Conservation (phyloP, 2,329 filamentous ascomycete genomes). For the Tolypocladium nubicola region DNA sequence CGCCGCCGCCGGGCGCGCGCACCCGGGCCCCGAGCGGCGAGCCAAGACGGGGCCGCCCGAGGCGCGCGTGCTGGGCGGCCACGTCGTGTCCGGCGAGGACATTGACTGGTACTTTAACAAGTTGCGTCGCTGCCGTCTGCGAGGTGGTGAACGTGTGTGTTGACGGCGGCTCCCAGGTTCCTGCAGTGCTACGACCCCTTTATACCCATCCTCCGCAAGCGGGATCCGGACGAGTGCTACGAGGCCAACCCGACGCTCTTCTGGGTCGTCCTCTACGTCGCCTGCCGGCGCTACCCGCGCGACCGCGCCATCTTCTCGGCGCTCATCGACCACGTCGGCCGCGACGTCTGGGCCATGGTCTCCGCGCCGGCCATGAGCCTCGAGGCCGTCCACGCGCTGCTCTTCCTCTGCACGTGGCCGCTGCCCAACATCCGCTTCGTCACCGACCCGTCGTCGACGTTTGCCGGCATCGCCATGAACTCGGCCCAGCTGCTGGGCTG, state of each 20-base stretch:
- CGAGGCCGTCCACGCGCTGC: slow-evolving; percentile 38
- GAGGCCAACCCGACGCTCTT: slow-evolving; percentile 37
- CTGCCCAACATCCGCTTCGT: slow-evolving; percentile 40
- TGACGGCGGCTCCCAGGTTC: slow-evolving; percentile 23
- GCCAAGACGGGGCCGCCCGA: slow-evolving; percentile 18
- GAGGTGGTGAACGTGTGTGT: neutral
- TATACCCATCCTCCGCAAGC: slow-evolving; percentile 37
- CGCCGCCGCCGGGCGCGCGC: slow-evolving; percentile 2
- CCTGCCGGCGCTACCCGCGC: slow-evolving; percentile 37
- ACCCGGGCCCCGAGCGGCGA: slow-evolving; percentile 7
- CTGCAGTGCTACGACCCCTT: slow-evolving; percentile 42
- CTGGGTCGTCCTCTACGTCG: slow-evolving; percentile 42
- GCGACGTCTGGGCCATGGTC: slow-evolving; percentile 33
- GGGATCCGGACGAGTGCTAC: slow-evolving; percentile 40
- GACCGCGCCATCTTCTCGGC: slow-evolving; percentile 30
- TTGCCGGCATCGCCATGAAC: slow-evolving; percentile 35
- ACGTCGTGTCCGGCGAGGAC: slow-evolving; percentile 39
- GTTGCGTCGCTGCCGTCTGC: slow-evolving; percentile 19
- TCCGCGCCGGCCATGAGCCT: slow-evolving; percentile 32
- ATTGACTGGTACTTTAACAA: slow-evolving; percentile 46
- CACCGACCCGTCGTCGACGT: slow-evolving; percentile 37
- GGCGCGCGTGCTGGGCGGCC: slow-evolving; percentile 34
- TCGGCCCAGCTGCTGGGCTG: slow-evolving; percentile 37
- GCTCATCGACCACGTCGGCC: slow-evolving; percentile 34
- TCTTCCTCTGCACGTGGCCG: slow-evolving; percentile 41